Evolutionary conservation across 208 protist genomes (phyloP), one percentile per base, ranked within the genome.

Genomic region (Trypanosoma lewisi): DNA sequence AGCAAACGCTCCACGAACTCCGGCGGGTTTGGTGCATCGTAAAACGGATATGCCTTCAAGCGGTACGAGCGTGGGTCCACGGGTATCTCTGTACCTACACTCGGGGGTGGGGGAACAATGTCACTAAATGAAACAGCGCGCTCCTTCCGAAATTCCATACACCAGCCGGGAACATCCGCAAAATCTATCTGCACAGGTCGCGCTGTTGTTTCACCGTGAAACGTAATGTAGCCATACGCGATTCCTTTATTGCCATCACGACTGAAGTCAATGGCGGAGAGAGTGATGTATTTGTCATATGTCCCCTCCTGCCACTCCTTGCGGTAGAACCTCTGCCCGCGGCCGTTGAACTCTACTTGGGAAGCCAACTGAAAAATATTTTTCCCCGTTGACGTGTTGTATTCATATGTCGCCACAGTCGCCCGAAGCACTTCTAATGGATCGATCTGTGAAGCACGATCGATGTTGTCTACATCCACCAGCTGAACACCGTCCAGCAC

Each of bases 241-340:
- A 73, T 85, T 58, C 89, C 89, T 44, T 80, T 80, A 66, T 69
- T 86, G 30, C 84, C 85, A 51, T 92, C 83, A 7, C 86, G 76
- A 30, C 80, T 66, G 65, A 92, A 90, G 41, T 95, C 84, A 47
- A 95, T 82, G 17, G 84, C 75, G 41, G 83, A 78, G 25, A 95
- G 80, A 0, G 89, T 95, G 11, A 95, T 36, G 67, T 90, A 83
- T 76, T 95, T 95, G 37, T 95, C 86, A 59, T 93, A 95, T 14
- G 87, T 95, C 9, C 89, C 89, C 50, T 93, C 86, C 45, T 77
- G 79, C 87, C 89, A 95, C 62, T 95, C 89, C 55, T 82, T 85
- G 51, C 89, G 86, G 66, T 82, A 91, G 63, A 95, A 87, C 19
- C 73, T 67, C 63, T 93, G 85, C 2, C 89, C 89, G 16, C 89